Base-by-base conservation (phyloP, 441 rosid species). In the Populus trichocarpa region DNA sequence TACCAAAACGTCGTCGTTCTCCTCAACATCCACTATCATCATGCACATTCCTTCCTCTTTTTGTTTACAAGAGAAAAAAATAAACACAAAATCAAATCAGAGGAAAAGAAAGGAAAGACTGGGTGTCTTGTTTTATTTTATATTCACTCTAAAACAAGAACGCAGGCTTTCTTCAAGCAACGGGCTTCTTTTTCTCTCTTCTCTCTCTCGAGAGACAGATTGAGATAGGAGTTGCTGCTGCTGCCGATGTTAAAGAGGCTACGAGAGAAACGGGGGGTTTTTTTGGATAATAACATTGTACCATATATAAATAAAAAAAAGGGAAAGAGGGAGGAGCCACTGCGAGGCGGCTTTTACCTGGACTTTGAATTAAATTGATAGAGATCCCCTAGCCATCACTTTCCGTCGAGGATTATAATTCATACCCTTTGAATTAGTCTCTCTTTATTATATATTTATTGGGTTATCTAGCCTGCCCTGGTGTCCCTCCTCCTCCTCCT, bases 31-130 rank as follows among this genome's bases (percentile, higher is more conserved):
- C 70, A 83, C 88, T 8, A 70, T 71, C 0, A 86, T 76, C 75
- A 84, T 42, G 67, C 87, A 87, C 91, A 86, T 90, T 59, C 46
- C 46, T 40, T 11, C 14, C 14, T 40, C 46, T 23, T 23, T 30
- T 6, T 28, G 25, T 10, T 22, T 59, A 26, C 5, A 10, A 8
- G 5, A 13, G 11, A 3, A 20, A 13, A 23, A 25, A 4, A 8
- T 2, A 73, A 61, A 59, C 40, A 1, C 12, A 33, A 2, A 75
- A 38, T 32, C 13, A 46, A 46, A 46, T 4, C 11, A 10, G 38
- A 66, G 18, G 25, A n/a, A 33, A 33, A 33, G 35, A 33, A 35
- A 67, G 12, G 6, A 28, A n/a, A 26, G 20, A 14, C 5, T 46
- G 16, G 53, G 57, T 46, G 20, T 46, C 12, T 46, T 46, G 6